These are phyloP conservation scores for Colletotrichum godetiae DNA, from an alignment of 2,329 filamentous ascomycete genomes.

Conservation along the genomic window DNA sequence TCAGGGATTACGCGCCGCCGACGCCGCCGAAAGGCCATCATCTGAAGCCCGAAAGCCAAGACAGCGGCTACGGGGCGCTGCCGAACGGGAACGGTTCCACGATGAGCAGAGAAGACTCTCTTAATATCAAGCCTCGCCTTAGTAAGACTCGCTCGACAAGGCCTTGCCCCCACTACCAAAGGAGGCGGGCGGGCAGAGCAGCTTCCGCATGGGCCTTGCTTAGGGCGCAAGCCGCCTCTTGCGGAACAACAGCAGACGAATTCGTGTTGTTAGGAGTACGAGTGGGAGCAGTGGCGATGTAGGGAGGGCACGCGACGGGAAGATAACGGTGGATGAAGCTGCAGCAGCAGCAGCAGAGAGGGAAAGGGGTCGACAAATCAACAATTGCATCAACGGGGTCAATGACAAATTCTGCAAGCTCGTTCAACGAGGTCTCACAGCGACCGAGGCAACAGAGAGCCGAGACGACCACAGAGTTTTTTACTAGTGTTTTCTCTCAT, in stretches of 20 bases:
- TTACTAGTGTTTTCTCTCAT: constrained; percentile 42
- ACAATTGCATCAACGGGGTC: constrained; percentile 35
- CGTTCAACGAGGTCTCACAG: constrained; percentile 30
- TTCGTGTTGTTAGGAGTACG: constrained; percentile 9
- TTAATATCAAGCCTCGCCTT: constrained; percentile 50
- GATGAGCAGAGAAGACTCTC: constrained; percentile 43
- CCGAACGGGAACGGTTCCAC: constrained; percentile 44
- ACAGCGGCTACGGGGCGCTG: constrained; percentile 56
- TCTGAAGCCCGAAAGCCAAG: constrained; percentile 58
- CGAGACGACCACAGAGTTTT: constrained; percentile 35
- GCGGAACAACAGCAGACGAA: neutral
- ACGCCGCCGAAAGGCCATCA: constrained; percentile 59
- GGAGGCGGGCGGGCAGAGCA: constrained; percentile 35
- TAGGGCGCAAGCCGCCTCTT: constrained; percentile 22
- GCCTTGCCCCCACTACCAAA: constrained; percentile 67
- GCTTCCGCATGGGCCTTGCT: constrained; percentile 21
- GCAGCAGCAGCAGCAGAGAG: neutral
- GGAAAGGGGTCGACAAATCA: constrained; percentile 1
- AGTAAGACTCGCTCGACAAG: constrained; percentile 71
- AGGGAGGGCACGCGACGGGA: neutral
- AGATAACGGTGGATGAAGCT: neutral
- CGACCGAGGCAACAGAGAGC: constrained; percentile 34
- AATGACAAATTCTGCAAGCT: constrained; percentile 34
- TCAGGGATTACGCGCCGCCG: constrained; percentile 49
- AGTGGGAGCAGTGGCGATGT: neutral